These are phyloP conservation scores for Rhytidhysteron rufulum DNA, from an alignment of 2,329 filamentous ascomycete genomes.

Conservation along the genomic window DNA sequence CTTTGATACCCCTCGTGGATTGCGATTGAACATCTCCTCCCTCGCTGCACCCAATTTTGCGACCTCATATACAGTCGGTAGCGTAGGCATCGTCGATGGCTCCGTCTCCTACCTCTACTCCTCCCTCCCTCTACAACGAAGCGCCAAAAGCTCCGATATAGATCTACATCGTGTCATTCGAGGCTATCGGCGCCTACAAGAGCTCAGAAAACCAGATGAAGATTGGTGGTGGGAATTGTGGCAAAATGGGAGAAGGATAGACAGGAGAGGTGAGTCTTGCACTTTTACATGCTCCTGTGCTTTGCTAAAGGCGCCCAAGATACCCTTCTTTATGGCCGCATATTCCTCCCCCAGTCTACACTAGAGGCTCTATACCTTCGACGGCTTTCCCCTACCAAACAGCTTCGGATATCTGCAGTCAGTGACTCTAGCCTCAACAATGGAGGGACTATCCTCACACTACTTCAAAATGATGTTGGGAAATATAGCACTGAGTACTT, in stretches of 20 bases:
- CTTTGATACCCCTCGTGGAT: constrained; percentile 78
- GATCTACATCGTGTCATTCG: constrained; percentile 73
- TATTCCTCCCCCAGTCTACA: constrained; percentile 79
- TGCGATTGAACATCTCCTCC: constrained; percentile 84
- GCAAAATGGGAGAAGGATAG: constrained; percentile 48
- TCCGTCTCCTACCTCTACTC: constrained; percentile 97
- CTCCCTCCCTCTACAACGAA: constrained; percentile 68
- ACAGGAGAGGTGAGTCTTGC: constrained; percentile 42
- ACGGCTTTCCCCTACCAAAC: constrained; percentile 70
- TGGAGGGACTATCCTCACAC: constrained; percentile 69
- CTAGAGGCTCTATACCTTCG: constrained; percentile 83
- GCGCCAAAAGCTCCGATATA: constrained; percentile 68
- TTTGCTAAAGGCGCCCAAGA: constrained; percentile 34
- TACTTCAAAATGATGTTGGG: constrained; percentile 78
- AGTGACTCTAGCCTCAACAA: constrained; percentile 68
- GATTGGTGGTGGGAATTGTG: constrained; percentile 52
- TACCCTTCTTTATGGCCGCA: constrained; percentile 68
- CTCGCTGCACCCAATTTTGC: constrained; percentile 91
- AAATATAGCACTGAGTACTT: constrained; percentile 87
- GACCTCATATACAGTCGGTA: constrained; percentile 88
- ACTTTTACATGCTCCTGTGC: constrained; percentile 5
- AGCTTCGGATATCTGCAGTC: constrained; percentile 76
- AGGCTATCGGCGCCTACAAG: constrained; percentile 76
- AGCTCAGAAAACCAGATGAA: constrained; percentile 54
- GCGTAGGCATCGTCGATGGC: constrained; percentile 86